Evolutionary conservation across 768 basidiomycete genomes (phyloP).

Genomic region (Nidula microcarpa): DNA sequence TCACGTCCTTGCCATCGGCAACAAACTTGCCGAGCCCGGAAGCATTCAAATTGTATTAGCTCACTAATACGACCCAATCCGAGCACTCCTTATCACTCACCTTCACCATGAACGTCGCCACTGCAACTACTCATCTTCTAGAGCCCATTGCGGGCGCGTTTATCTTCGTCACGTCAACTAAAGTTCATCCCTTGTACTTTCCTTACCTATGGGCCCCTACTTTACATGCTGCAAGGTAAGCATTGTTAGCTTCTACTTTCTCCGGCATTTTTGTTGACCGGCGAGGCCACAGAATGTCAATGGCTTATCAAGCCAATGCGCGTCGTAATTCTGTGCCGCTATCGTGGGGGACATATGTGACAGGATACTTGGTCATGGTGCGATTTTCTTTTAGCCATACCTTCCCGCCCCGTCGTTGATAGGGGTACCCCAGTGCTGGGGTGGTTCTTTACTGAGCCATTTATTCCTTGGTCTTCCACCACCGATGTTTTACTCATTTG

Average conservation of each 20-base stretch:
- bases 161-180: conserved; percentile 20
- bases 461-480: conserved; percentile 40
- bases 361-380: conserved; percentile 46
- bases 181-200: conserved; percentile 34
- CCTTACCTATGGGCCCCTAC: conserved; percentile 38
- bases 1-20: too few species aligned
- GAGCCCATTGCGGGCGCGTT: conserved; percentile 16
- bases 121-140: conserved; percentile 10
- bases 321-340: conserved; percentile 23
- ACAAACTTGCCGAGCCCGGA: too few species aligned
- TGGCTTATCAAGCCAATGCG: conserved; percentile 38
- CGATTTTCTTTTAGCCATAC: background rate
- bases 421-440: conserved; percentile 34
- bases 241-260: background rate
- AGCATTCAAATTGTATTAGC: too few species aligned
- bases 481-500: conserved; percentile 40
- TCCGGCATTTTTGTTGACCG: background rate
- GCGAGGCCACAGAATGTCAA: conserved; percentile 28
- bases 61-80: too few species aligned
- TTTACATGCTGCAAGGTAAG: conserved; percentile 28
- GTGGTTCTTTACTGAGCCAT: conserved; percentile 41
- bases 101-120: conserved; percentile 12
- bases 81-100: too few species aligned
- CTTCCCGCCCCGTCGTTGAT: background rate
- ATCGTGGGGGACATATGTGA: conserved; percentile 40